phyloP scores from a whole-genome alignment of 306 rosid genomes.

The Parietaria judaica region DNA sequence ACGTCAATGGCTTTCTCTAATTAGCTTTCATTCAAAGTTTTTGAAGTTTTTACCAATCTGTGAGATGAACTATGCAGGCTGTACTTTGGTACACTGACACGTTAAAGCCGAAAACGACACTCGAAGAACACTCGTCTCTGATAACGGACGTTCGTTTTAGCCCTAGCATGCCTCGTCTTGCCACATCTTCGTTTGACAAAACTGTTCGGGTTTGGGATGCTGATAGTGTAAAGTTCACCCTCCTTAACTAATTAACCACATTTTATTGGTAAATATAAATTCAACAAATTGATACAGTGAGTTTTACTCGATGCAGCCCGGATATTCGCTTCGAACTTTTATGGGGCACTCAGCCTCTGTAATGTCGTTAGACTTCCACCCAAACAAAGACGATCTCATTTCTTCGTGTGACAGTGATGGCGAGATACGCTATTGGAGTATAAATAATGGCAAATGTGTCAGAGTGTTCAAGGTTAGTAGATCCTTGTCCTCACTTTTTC shows the following conservation, averaged over 20 bases:
- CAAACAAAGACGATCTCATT: slow-evolving; percentile 77
- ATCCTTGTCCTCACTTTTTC: neutral
- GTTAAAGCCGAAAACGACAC: slow-evolving; percentile 56
- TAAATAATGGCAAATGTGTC: slow-evolving; percentile 70
- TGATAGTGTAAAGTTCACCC: slow-evolving; percentile 66
- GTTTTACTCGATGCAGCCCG: slow-evolving; percentile 47
- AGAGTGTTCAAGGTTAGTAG: slow-evolving; percentile 61
- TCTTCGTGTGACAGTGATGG: slow-evolving; percentile 95
- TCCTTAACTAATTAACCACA: slow-evolving; percentile 1
- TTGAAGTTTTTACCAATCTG: neutral
- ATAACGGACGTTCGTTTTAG: slow-evolving; percentile 96
- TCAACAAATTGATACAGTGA: neutral
- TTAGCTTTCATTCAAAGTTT: neutral
- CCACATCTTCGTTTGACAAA: slow-evolving; percentile 94
- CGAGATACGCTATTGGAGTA: slow-evolving; percentile 93
- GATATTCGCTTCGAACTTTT: slow-evolving; percentile 80
- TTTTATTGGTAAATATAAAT: too few species aligned
- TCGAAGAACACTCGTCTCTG: slow-evolving; percentile 77
- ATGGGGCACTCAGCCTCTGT: slow-evolving; percentile 75
- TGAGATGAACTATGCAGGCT: slow-evolving; percentile 49
- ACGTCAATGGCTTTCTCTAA: neutral
- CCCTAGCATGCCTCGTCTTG: slow-evolving; percentile 80
- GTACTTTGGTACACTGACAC: slow-evolving; percentile 82
- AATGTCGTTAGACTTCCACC: slow-evolving; percentile 94
- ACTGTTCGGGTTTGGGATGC: slow-evolving; percentile 98